Evolutionary conservation across 2,329 filamentous ascomycete genomes (phyloP).

Genomic region (Emergomyces pasteurianus): DNA sequence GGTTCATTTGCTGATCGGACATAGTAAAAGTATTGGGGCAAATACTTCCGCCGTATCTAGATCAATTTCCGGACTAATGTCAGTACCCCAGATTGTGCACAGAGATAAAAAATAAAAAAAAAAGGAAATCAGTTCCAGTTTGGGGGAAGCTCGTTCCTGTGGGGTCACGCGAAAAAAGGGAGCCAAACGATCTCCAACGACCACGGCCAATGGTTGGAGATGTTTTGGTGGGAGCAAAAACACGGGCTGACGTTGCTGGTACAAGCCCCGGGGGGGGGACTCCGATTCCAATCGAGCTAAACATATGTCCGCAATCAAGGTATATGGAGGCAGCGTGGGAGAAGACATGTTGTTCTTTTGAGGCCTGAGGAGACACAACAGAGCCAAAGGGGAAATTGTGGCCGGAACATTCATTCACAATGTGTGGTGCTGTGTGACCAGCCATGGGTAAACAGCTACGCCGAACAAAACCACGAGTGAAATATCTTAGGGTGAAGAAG

Average conservation of each 20-base stretch:
- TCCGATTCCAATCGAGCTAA: not conserved
- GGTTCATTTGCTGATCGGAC: conserved; percentile 28
- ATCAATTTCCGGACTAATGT: not conserved
- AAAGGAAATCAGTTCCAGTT: not conserved
- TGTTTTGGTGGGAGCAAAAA: not conserved
- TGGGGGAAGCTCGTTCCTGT: not conserved
- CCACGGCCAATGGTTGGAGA: not conserved
- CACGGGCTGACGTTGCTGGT: not conserved
- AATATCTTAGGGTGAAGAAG: not conserved
- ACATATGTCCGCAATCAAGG: not conserved
- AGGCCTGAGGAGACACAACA: not conserved
- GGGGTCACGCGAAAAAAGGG: not conserved
- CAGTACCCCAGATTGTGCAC: not conserved
- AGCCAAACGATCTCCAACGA: not conserved
- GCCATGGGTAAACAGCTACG: not conserved
- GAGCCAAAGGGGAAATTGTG: not conserved
- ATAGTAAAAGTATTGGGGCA: conserved; percentile 12
- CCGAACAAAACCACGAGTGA: not conserved
- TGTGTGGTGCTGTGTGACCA: not conserved
- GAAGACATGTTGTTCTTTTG: not conserved
- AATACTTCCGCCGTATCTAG: not conserved
- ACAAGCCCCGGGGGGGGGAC: not conserved
- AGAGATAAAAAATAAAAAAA: not conserved
- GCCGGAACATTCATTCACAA: not conserved
- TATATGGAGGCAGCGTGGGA: not conserved